These are phyloP conservation scores for Mrakia hoshinonis DNA, from an alignment of 768 basidiomycete genomes.

Conservation along the genomic window DNA sequence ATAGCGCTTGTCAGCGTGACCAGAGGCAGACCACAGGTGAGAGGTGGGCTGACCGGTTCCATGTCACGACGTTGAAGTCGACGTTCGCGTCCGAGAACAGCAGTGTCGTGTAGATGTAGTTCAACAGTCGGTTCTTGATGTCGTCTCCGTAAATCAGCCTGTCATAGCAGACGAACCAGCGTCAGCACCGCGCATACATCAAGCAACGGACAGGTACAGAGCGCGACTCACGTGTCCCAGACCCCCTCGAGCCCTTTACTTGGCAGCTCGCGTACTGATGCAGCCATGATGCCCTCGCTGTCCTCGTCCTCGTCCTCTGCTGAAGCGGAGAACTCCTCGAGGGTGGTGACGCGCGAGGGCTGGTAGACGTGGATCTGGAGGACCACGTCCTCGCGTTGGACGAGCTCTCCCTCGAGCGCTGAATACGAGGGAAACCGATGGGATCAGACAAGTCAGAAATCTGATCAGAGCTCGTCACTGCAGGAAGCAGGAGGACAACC, in stretches of 20 bases:
- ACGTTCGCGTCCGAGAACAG: slow-evolving; percentile 66
- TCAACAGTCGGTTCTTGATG: slow-evolving; percentile 77
- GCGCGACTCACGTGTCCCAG: slow-evolving; percentile 52
- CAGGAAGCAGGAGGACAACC: not conserved
- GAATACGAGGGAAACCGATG: too few relatives aligned
- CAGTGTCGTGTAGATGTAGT: slow-evolving; percentile 90
- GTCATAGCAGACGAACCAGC: not conserved
- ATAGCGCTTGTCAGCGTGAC: not conserved
- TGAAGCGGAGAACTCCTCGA: slow-evolving; percentile 54
- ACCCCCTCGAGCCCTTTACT: slow-evolving; percentile 75
- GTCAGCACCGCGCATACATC: not conserved
- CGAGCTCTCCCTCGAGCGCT: slow-evolving; percentile 51
- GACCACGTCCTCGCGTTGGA: slow-evolving; percentile 52
- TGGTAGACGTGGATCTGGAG: slow-evolving; percentile 86
- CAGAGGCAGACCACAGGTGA: not conserved
- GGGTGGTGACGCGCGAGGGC: slow-evolving; percentile 48
- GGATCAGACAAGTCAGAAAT: slow-evolving; percentile 44
- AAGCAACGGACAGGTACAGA: not conserved
- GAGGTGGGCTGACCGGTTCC: slow-evolving; percentile 60
- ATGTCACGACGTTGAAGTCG: slow-evolving; percentile 70
- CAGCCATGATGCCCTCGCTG: slow-evolving; percentile 71
- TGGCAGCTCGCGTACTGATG: slow-evolving; percentile 81
- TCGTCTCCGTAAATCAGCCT: slow-evolving; percentile 70
- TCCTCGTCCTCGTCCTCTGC: slow-evolving; percentile 50
- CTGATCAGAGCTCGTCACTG: slow-evolving; percentile 34